These are phyloP conservation scores for Saururus chinensis DNA, from an alignment of 164 flowering plant genomes.

Conservation along the genomic window DNA sequence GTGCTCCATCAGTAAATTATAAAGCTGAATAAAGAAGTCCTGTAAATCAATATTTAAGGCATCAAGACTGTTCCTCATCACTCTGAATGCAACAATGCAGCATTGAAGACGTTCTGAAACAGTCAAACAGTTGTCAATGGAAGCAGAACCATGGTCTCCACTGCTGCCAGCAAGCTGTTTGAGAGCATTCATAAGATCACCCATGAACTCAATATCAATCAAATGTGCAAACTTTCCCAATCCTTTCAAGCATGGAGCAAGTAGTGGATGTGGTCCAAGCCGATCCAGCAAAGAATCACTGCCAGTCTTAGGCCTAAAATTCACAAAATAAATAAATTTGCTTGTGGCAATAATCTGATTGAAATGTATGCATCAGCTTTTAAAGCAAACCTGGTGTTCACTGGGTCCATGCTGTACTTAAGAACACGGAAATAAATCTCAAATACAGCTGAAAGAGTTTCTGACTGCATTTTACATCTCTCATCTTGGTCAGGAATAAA, in stretches of 20 bases:
- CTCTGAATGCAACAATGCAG: constrained; percentile 91
- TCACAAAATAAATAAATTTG: constrained; percentile 2
- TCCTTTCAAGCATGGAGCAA: constrained; percentile 75
- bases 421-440: constrained; percentile 81
- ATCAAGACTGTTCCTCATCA: constrained; percentile 87
- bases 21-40: constrained; percentile 78
- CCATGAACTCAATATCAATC: constrained; percentile 83
- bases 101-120: constrained; percentile 84
- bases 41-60: constrained; percentile 89
- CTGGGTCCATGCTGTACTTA: constrained; percentile 44
- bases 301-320: constrained; percentile 15
- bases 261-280: constrained; percentile 53
- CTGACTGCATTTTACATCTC: constrained; percentile 58
- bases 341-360: not conserved
- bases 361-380: not conserved
- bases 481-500: constrained; percentile 52
- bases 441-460: constrained; percentile 79
- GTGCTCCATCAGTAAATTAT: constrained; percentile 74
- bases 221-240: constrained; percentile 80
- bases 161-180: constrained; percentile 64
- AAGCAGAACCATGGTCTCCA: constrained; percentile 12
- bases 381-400: constrained; percentile 28
- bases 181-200: constrained; percentile 76
- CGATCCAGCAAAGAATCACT: constrained; percentile 15
- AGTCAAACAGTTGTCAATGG: constrained; percentile 35